Evolutionary conservation across 345 rosid genomes (phyloP).

Genomic region (Camelina laxa): DNA sequence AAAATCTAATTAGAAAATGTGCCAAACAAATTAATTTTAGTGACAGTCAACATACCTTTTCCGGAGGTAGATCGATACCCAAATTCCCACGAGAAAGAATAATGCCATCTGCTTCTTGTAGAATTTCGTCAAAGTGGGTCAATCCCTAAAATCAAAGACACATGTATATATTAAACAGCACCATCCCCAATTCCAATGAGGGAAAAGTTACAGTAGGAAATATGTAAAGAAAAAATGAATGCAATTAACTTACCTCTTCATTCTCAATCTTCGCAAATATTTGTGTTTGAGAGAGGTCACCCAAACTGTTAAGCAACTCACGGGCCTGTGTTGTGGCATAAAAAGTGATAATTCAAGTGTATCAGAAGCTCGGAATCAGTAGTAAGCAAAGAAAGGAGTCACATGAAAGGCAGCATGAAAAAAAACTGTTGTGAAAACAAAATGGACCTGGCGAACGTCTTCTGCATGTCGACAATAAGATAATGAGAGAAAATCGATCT

Average conservation of each 20-base stretch:
- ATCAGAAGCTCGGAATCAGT: background rate
- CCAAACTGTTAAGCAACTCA: slow-evolving; percentile 66
- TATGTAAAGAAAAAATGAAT: slow-evolving; percentile 15
- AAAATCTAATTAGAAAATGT: slow-evolving; percentile 8
- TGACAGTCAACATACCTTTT: slow-evolving; percentile 60
- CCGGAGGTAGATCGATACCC: slow-evolving; percentile 97
- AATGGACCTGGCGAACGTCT: slow-evolving; percentile 78
- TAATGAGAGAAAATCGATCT: slow-evolving; percentile 88
- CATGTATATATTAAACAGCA: slow-evolving; percentile 25
- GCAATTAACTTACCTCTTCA: slow-evolving; percentile 57
- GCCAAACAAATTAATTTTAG: slow-evolving; percentile 6
- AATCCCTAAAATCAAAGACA: slow-evolving; percentile 58
- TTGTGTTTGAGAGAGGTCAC: slow-evolving; percentile 84
- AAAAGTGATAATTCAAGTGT: slow-evolving; percentile 4
- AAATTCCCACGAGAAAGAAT: slow-evolving; percentile 95
- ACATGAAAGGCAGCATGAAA: background rate
- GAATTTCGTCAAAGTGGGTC: slow-evolving; percentile 92
- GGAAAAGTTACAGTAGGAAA: background rate
- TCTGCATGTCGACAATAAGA: slow-evolving; percentile 92
- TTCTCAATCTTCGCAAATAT: slow-evolving; percentile 95
- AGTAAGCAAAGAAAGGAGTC: background rate
- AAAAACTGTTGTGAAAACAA: background rate
- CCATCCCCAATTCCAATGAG: background rate
- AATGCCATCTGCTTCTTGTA: slow-evolving; percentile 96
- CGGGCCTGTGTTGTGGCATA: slow-evolving; percentile 62